phyloP scores from a whole-genome alignment of 2,329 filamentous ascomycete species.

The Sporothrix phasma region DNA sequence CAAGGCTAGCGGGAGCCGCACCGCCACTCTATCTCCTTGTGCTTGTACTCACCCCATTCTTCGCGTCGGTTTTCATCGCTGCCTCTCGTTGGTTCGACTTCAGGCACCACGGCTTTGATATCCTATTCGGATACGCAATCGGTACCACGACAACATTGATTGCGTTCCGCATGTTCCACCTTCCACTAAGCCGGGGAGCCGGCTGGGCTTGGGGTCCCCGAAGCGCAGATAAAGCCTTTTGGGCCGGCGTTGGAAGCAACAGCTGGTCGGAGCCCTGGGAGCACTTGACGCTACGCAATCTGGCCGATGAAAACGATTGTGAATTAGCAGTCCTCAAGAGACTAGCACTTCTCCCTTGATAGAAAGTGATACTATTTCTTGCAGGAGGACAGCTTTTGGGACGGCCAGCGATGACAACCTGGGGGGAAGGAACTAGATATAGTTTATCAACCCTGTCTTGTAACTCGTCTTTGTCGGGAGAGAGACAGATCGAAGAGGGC shows the following conservation, averaged over 20 bases:
- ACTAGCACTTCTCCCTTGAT: background rate
- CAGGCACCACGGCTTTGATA: constrained; percentile 86
- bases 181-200: constrained; percentile 66
- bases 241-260: constrained; percentile 57
- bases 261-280: constrained; percentile 35
- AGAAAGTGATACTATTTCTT: background rate
- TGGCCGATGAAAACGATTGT: constrained; percentile 25
- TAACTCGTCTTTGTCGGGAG: no score
- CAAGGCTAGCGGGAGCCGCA: constrained; percentile 66
- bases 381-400: background rate
- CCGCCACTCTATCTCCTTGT: constrained; percentile 72
- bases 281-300: background rate
- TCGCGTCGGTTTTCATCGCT: constrained; percentile 69
- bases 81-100: constrained; percentile 80
- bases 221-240: constrained; percentile 59
- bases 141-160: constrained; percentile 63
- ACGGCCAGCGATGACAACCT: background rate
- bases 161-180: constrained; percentile 76
- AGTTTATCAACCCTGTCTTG: background rate
- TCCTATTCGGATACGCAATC: constrained; percentile 73
- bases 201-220: constrained; percentile 87
- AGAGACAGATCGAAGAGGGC: no score
- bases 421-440: background rate
- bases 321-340: background rate
- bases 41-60: constrained; percentile 60